Conservation (phyloP, 768 basidiomycete species). For the Tricholoma sp. region DNA sequence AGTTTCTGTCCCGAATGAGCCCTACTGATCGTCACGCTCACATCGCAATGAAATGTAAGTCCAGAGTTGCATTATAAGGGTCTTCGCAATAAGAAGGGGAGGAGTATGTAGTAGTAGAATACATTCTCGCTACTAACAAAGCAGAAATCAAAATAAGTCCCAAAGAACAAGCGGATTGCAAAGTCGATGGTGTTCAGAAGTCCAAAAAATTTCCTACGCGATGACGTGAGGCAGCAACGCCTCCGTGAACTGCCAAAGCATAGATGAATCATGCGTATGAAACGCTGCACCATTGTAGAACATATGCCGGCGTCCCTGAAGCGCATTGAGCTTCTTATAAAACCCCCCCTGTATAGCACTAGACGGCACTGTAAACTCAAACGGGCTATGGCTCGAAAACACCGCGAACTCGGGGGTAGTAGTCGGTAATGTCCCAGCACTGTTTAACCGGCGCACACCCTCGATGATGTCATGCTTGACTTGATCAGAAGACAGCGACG, state of each 20-base stretch:
- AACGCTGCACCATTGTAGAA: neutral
- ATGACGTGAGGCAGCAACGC: neutral
- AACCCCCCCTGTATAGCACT: neutral
- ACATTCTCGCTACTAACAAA: neutral
- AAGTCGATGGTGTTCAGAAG: neutral
- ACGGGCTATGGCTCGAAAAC: neutral
- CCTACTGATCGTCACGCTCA: too few relatives aligned
- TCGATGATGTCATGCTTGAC: neutral
- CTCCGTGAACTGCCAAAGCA: neutral
- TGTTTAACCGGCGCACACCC: neutral
- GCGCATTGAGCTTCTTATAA: neutral
- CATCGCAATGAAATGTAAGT: too few relatives aligned
- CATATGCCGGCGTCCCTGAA: neutral
- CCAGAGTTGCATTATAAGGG: neutral
- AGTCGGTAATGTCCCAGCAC: neutral
- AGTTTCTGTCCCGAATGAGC: too few relatives aligned
- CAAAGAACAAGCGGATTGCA: neutral
- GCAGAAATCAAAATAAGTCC: neutral
- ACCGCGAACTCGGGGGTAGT: neutral
- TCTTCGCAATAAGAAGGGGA: neutral
- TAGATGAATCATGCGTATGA: neutral
- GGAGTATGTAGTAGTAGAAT: neutral
- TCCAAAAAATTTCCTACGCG: neutral
- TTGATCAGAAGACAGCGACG: neutral
- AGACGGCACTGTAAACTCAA: neutral